Conservation (phyloP, 768 basidiomycete genomes). For the Panaeolus papilionaceus region DNA sequence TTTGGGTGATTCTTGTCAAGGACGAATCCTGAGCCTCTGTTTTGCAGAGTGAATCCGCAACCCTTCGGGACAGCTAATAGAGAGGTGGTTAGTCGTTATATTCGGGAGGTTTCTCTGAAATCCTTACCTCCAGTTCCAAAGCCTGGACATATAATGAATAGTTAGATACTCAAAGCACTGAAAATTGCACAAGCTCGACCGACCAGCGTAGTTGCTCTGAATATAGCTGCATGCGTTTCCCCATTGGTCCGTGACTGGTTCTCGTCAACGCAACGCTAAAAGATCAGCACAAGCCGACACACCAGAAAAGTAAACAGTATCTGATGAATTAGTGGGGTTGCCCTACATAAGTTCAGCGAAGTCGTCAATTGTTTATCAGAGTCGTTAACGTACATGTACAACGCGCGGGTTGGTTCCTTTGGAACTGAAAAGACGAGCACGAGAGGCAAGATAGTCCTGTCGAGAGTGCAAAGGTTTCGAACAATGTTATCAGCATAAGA, state of each 20-base stretch:
- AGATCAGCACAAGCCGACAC: constrained; percentile 21
- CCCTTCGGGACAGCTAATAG: constrained; percentile 82
- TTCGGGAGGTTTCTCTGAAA: neutral
- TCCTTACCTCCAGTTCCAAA: constrained; percentile 85
- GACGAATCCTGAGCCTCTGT: constrained; percentile 87
- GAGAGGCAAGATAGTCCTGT: constrained; percentile 82
- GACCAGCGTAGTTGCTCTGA: constrained; percentile 87
- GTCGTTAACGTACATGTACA: constrained; percentile 56
- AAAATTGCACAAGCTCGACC: constrained; percentile 23
- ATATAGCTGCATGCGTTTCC: constrained; percentile 91
- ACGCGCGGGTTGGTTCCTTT: constrained; percentile 67
- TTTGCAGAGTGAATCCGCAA: constrained; percentile 97
- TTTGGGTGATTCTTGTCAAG: constrained; percentile 87
- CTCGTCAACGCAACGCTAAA: neutral
- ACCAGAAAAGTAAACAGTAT: constrained; percentile 96
- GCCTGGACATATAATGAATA: constrained; percentile 45
- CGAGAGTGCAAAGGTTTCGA: neutral
- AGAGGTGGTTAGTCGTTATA: constrained; percentile 1
- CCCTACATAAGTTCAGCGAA: constrained; percentile 54
- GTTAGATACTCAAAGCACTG: neutral
- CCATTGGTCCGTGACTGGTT: constrained; percentile 81
- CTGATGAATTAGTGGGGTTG: constrained; percentile 82
- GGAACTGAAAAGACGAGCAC: constrained; percentile 84
- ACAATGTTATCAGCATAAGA: too few species aligned
- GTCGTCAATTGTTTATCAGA: neutral